Evolutionary conservation across 2,329 filamentous ascomycete species (phyloP).

Genomic region (Diaporthe destruens): DNA sequence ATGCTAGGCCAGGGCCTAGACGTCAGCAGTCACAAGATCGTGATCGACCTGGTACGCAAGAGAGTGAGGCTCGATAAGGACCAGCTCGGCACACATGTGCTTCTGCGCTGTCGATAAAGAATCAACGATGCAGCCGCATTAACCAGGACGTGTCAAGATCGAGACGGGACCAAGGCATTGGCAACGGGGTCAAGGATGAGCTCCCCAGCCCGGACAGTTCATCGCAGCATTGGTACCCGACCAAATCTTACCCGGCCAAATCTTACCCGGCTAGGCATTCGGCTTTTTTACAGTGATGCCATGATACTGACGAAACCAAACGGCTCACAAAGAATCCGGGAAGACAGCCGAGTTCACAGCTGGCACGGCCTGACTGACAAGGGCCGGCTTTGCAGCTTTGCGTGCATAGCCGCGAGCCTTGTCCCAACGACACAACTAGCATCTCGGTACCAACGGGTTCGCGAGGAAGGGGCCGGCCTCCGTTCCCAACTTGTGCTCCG

Average conservation of each 20-base stretch:
- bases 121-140: slow-evolving; percentile 25
- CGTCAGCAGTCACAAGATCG: slow-evolving; percentile 43
- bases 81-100: slow-evolving; percentile 40
- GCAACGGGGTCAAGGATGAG: slow-evolving; percentile 22
- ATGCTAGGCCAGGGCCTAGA: slow-evolving; percentile 43
- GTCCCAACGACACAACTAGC: slow-evolving; percentile 14
- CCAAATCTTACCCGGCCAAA: neutral
- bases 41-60: slow-evolving; percentile 46
- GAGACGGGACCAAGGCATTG: slow-evolving; percentile 8
- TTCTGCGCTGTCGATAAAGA: slow-evolving; percentile 35
- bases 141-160: slow-evolving; percentile 9
- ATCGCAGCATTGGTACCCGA: slow-evolving; percentile 10
- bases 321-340: slow-evolving; percentile 2
- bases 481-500: neutral
- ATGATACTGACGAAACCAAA: slow-evolving; percentile 5
- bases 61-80: slow-evolving; percentile 38
- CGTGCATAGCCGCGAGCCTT: slow-evolving; percentile 29
- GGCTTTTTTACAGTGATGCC: neutral
- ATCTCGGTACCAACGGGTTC: slow-evolving; percentile 29
- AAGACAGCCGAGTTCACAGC: neutral
- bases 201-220: slow-evolving; percentile 12
- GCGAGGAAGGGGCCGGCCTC: slow-evolving; percentile 7
- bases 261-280: neutral
- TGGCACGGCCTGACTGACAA: neutral
- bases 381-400: slow-evolving; percentile 13